Conservation (phyloP, 2,329 filamentous ascomycete species). For the Diaporthe vaccinii region DNA sequence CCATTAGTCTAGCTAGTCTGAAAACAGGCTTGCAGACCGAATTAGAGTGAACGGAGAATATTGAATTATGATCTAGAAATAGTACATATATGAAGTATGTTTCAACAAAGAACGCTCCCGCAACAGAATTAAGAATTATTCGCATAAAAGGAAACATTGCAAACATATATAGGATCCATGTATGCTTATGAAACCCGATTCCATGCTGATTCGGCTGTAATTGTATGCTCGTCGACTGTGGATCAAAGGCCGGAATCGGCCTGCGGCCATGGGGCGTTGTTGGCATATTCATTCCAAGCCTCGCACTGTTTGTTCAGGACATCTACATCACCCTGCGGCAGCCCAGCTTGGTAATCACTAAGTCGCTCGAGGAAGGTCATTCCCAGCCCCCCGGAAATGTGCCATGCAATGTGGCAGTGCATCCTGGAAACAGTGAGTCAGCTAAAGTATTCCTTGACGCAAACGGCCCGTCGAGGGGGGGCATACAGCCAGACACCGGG, state of each 20-base stretch:
- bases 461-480: neutral
- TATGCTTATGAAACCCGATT: neutral
- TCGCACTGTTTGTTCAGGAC: conserved; percentile 34
- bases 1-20: neutral
- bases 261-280: conserved; percentile 28
- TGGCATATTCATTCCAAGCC: conserved; percentile 37
- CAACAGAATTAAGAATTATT: neutral
- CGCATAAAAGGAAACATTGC: neutral
- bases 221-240: neutral
- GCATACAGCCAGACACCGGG: conserved; percentile 59
- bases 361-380: conserved; percentile 37
- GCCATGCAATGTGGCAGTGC: conserved; percentile 42
- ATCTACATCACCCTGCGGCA: conserved; percentile 29
- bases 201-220: neutral
- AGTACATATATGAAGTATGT: neutral
- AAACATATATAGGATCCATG: neutral
- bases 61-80: conserved; percentile 6
- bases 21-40: too few relatives aligned
- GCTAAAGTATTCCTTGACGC: neutral
- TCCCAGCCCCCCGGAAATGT: conserved; percentile 36
- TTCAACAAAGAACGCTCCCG: neutral
- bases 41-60: neutral
- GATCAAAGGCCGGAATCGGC: conserved; percentile 38
- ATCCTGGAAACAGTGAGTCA: conserved; percentile 2
- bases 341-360: conserved; percentile 26